Percentiles rank a stretch among this genome's conserved stretches.
Evolutionary conservation across 176 grass and related monocot genomes (phyloP).

Genomic region (Cenchrus purpureus): DNA sequence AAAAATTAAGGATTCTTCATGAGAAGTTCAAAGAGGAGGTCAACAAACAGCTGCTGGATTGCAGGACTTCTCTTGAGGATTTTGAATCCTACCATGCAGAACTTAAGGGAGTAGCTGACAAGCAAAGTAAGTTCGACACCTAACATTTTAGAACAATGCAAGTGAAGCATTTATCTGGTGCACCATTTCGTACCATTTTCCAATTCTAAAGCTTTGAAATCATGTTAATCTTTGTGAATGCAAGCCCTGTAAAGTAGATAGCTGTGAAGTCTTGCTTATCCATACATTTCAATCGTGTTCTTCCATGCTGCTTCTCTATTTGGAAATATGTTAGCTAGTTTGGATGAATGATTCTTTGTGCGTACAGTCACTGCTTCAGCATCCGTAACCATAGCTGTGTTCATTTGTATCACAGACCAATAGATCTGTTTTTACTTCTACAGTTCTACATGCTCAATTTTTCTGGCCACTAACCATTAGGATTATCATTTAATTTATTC

Average conservation of each 20-base stretch:
- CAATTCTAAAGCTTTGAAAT: not conserved
- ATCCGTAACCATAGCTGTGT: not conserved
- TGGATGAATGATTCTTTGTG: not conserved
- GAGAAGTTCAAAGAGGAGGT: conserved; percentile 89
- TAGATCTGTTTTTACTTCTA: not conserved
- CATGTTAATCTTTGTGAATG: conserved; percentile 26
- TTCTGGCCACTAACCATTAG: not conserved
- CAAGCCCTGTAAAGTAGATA: conserved; percentile 12
- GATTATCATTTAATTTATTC: conserved; percentile 36
- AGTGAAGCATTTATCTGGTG: not conserved
- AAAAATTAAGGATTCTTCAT: conserved; percentile 71
- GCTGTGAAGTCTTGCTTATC: not conserved
- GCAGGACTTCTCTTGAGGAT: conserved; percentile 68
- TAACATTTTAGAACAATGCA: not conserved
- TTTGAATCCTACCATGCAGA: conserved; percentile 78
- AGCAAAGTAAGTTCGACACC: conserved; percentile 74
- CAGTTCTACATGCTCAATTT: conserved; percentile 2
- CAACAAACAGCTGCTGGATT: conserved; percentile 67
- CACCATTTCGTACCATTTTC: conserved; percentile 12
- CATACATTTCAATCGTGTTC: not conserved
- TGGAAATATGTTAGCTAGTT: not conserved
- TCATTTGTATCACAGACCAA: conserved; percentile 1
- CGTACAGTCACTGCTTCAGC: not conserved
- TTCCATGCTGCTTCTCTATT: not conserved
- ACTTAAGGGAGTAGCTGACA: conserved; percentile 73